Evolutionary conservation across 2,329 filamentous ascomycete species (phyloP).

Genomic region (Ceratocystis cubensis): DNA sequence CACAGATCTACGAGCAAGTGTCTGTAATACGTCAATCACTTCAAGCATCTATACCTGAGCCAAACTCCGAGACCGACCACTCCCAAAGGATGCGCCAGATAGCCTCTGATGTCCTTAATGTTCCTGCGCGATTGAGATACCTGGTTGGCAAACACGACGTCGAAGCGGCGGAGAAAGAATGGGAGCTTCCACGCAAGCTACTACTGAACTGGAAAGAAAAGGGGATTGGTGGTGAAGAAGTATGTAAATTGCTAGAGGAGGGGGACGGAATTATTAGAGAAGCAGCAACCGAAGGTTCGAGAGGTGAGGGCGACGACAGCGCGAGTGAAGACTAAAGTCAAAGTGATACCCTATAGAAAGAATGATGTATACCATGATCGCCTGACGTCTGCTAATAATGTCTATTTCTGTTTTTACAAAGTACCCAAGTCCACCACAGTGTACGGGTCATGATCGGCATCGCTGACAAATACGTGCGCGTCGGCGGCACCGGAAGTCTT

Average conservation of each 20-base stretch:
- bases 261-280: conserved; percentile 39
- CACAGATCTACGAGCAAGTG: conserved; percentile 56
- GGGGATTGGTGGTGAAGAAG: conserved; percentile 43
- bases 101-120: conserved; percentile 49
- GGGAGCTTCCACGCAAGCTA: conserved; percentile 41
- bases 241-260: conserved; percentile 41
- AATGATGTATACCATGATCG: neutral
- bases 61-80: conserved; percentile 28
- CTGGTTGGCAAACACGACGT: conserved; percentile 47
- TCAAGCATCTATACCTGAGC: conserved; percentile 36
- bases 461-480: conserved; percentile 46
- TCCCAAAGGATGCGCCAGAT: conserved; percentile 39
- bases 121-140: conserved; percentile 45
- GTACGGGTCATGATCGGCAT: conserved; percentile 77
- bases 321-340: neutral
- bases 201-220: conserved; percentile 42
- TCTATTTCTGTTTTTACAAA: conserved; percentile 6
- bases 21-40: conserved; percentile 42
- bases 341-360: conserved; percentile 17
- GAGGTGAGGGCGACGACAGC: conserved; percentile 13
- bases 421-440: conserved; percentile 50
- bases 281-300: neutral
- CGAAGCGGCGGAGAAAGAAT: conserved; percentile 47
- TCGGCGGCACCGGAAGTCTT: too few relatives aligned
- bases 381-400: too few relatives aligned